Percentiles rank a stretch among this genome's conserved stretches.
phyloP scores from a whole-genome alignment of 2,329 filamentous ascomycete genomes.

The Ascomycota sp. region DNA sequence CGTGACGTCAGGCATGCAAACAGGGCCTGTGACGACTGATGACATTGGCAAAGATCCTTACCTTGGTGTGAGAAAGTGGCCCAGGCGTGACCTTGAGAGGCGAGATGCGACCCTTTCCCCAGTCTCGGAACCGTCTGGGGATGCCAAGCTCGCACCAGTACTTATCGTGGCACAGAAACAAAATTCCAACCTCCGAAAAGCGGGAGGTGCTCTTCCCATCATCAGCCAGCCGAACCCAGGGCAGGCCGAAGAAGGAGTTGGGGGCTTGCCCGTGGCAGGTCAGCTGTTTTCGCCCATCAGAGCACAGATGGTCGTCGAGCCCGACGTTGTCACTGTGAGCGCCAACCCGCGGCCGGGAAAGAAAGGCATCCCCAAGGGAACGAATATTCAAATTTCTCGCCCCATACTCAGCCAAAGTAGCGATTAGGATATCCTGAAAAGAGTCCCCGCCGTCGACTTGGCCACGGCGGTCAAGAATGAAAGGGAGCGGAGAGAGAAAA shows the following conservation, averaged over 20 bases:
- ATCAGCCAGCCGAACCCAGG: slow-evolving; percentile 17
- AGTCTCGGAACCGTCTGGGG: background rate
- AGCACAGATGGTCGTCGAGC: slow-evolving; percentile 4
- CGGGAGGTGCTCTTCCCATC: slow-evolving; percentile 12
- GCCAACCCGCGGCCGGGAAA: slow-evolving; percentile 6
- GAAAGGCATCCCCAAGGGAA: slow-evolving; percentile 9
- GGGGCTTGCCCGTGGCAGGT: slow-evolving; percentile 18
- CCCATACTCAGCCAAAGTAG: slow-evolving; percentile 16
- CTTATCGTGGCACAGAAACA: no score
- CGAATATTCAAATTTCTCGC: slow-evolving; percentile 26
- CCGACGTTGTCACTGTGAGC: slow-evolving; percentile 3
- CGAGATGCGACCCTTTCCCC: background rate
- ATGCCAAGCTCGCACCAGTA: background rate
- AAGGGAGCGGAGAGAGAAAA: slow-evolving; percentile 19
- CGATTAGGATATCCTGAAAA: slow-evolving; percentile 15
- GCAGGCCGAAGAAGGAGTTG: slow-evolving; percentile 15
- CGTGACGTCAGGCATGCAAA: background rate
- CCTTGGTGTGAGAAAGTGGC: no score
- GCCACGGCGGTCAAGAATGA: slow-evolving; percentile 26
- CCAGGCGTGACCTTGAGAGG: background rate
- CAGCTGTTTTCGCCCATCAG: slow-evolving; percentile 22
- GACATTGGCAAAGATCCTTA: no score
- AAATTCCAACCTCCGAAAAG: slow-evolving; percentile 1
- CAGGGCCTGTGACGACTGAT: no score
- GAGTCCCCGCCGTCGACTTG: slow-evolving; percentile 28